Base-by-base conservation (phyloP, 805 yeast species). In the Naumovozyma castellii region DNA sequence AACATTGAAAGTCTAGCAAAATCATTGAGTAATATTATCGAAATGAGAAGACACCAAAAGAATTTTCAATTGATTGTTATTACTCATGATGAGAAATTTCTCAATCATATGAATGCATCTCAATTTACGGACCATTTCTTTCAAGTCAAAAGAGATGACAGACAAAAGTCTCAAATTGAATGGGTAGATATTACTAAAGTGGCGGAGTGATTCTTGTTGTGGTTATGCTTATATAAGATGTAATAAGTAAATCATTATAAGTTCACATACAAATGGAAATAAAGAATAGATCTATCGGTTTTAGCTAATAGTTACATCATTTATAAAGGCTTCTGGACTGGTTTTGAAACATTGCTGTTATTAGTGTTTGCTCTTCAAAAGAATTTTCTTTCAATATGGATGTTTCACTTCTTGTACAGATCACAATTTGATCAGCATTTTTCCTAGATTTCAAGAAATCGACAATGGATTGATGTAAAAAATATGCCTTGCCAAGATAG, bases 11-110 rank as follows among this genome's bases (percentile, higher is more conserved):
- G 95, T 30, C 71, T 92, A 43, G 98, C 97, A 0, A 75, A 71
- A 47, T 80, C 95, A 1, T 67, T 92, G 48, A 74, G 78, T 43
- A 71, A 70, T 37, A 84, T 92, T 39, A 85, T 92, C 42, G 80
- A 78, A 31, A 62, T 77, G 50, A 72, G 99, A 49, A 73, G 75
- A 39, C 69, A 67, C 28, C 98, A 92, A 60, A 75, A 72, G 53
- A 92, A 92, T 58, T 92, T 92, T 67, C 98, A 92, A 64, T 68
- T 92, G 40, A 87, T 92, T 52, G 94, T 92, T 4, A 92, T 92
- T 49, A 92, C 98, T 0, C 99, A 92, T 56, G 99, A 92, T 62
- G 97, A 90, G 59, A 81, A 82, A 51, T 92, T 92, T 54, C 67
- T 92, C 51, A 72, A 76, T 36, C 79, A 79, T 55, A 87, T 92